phyloP scores from a whole-genome alignment of 768 basidiomycete genomes.

The Agrocybe chaxingu region DNA sequence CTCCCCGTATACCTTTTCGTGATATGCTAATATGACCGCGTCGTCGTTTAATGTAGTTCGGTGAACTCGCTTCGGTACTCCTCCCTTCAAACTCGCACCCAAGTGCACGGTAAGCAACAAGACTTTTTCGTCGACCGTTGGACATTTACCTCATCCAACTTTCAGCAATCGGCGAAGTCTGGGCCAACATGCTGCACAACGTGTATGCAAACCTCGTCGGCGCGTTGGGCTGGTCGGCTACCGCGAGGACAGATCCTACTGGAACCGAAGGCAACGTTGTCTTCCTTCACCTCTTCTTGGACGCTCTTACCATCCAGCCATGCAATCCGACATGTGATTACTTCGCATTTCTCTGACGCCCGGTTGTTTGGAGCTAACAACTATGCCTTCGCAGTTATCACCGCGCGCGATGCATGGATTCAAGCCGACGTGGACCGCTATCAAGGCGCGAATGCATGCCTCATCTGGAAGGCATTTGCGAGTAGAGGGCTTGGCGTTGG shows the following conservation, averaged over 20 bases:
- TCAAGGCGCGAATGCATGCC: constrained; percentile 32
- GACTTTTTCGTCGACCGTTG: neutral
- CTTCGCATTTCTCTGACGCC: neutral
- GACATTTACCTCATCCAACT: neutral
- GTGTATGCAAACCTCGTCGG: constrained; percentile 35
- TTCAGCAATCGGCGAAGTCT: constrained; percentile 51
- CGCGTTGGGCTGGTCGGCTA: constrained; percentile 28
- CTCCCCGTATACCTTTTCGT: neutral
- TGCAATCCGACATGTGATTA: constrained; percentile 22
- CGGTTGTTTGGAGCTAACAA: neutral
- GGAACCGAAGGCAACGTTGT: constrained; percentile 20
- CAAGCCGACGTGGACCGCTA: constrained; percentile 39
- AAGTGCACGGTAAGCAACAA: constrained; percentile 39
- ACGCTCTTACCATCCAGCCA: constrained; percentile 20
- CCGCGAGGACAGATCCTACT: constrained; percentile 23
- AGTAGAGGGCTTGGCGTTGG: constrained; percentile 32
- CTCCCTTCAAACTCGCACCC: constrained; percentile 26
- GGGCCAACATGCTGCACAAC: constrained; percentile 40
- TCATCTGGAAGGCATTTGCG: constrained; percentile 38
- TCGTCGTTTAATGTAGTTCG: constrained; percentile 20
- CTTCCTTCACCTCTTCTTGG: constrained; percentile 20
- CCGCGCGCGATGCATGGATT: constrained; percentile 39
- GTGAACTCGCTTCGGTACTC: constrained; percentile 36
- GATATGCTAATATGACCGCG: neutral
- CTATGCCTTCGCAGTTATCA: constrained; percentile 27